phyloP scores from a whole-genome alignment of 768 basidiomycete genomes.

The Lactarius trivialis region DNA sequence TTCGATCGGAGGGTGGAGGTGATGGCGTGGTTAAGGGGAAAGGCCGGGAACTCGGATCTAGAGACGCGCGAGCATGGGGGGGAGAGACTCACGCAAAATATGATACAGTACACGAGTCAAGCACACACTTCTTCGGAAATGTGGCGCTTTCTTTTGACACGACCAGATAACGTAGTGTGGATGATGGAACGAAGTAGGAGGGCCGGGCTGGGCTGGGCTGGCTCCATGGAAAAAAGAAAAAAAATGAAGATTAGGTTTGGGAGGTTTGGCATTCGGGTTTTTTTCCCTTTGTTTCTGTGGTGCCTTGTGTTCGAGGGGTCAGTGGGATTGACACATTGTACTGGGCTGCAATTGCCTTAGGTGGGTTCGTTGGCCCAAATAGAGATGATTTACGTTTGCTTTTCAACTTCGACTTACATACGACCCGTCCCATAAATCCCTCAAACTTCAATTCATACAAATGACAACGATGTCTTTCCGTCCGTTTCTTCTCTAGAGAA shows the following conservation, averaged over 20 bases:
- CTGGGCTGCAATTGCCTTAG: neutral
- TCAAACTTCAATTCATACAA: too few relatives aligned
- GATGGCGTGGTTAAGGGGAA: neutral
- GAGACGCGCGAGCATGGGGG: neutral
- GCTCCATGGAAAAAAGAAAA: neutral
- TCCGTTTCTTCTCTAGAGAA: neutral
- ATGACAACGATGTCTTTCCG: too few relatives aligned
- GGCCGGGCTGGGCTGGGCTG: too few relatives aligned
- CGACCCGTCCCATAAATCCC: neutral
- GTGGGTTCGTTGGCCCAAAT: neutral
- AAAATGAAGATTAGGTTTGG: too few relatives aligned
- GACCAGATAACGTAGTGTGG: neutral
- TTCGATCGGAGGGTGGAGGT: slow-evolving; percentile 5
- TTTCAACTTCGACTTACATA: neutral
- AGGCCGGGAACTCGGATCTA: slow-evolving; percentile 4
- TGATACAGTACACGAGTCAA: too few relatives aligned
- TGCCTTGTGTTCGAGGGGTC: neutral
- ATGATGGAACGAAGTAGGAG: neutral
- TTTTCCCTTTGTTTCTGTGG: neutral
- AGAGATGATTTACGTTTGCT: neutral
- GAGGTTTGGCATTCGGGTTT: neutral
- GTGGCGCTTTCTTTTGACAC: slow-evolving; percentile 5
- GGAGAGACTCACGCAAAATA: too few relatives aligned
- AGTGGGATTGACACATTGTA: neutral
- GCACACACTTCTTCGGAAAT: neutral